These are phyloP conservation scores for Solanum chaucha DNA, from an alignment of 257 asterid genomes.

Conservation along the genomic window DNA sequence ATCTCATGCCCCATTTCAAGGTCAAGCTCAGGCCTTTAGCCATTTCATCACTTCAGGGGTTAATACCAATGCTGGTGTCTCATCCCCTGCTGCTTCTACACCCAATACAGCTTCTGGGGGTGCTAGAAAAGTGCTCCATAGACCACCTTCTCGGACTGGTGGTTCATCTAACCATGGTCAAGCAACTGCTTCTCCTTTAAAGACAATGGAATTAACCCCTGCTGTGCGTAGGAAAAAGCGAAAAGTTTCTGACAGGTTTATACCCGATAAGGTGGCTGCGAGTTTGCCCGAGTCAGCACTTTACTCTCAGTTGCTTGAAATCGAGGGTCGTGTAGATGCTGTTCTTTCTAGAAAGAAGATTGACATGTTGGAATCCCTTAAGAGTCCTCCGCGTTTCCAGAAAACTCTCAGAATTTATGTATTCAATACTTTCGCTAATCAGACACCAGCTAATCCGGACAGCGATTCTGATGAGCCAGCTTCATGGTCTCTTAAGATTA, in stretches of 20 bases:
- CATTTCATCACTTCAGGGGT: slow-evolving; percentile 23
- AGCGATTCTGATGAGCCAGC: slow-evolving; percentile 40
- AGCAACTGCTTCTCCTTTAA: slow-evolving; percentile 61
- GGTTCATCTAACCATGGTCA: slow-evolving; percentile 40
- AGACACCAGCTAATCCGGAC: slow-evolving; percentile 20
- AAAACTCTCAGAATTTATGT: slow-evolving; percentile 28
- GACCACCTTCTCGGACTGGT: slow-evolving; percentile 66
- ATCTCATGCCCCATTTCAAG: slow-evolving; percentile 22
- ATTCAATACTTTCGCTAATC: slow-evolving; percentile 21
- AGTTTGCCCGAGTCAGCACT: slow-evolving; percentile 75
- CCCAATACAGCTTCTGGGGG: slow-evolving; percentile 37
- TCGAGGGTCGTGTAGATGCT: slow-evolving; percentile 69
- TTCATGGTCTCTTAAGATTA: slow-evolving; percentile 72
- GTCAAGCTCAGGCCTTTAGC: slow-evolving; percentile 23
- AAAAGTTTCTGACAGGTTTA: slow-evolving; percentile 47
- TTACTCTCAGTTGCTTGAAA: slow-evolving; percentile 61
- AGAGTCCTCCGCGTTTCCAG: slow-evolving; percentile 19
- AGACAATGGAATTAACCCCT: slow-evolving; percentile 89
- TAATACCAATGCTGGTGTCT: slow-evolving; percentile 14
- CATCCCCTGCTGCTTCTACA: slow-evolving; percentile 39
- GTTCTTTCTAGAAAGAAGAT: slow-evolving; percentile 56
- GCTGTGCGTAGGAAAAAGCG: slow-evolving; percentile 63
- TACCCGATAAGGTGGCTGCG: slow-evolving; percentile 54
- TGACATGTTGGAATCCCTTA: slow-evolving; percentile 27
- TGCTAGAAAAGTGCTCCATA: slow-evolving; percentile 41